Base-by-base conservation (phyloP, 1,139 yeast genomes). In the Hemisphaericaspora subhashii region DNA sequence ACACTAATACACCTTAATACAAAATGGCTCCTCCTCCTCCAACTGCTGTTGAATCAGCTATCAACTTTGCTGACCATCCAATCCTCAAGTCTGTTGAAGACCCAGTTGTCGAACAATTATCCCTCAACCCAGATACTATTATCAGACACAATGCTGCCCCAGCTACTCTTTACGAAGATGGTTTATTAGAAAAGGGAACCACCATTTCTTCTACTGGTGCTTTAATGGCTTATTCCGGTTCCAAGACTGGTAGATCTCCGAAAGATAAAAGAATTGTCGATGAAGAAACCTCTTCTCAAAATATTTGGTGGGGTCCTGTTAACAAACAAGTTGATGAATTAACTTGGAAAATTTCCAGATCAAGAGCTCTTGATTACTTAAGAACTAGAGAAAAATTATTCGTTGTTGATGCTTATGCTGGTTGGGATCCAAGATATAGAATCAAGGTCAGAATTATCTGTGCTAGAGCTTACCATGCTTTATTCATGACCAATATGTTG, bases 221-320 rank as follows among this genome's bases (percentile, higher is more conserved):
- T 40, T 76, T 92, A 52, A 85, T 92, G 70, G 98, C 98, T 41
- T 89, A 83, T 70, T 88, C 97, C 22, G 98, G 98, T 61, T 75
- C 80, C 55, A 92, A 92, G 74, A 92, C 98, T 42, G 98, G 98
- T 56, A 86, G 98, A 70, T 92, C 98, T 32, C 98, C 98, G 63
- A 86, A 85, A 74, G 98, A 92, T 71, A 92, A 92, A 69, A 88
- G 98, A 73, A 87, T 92, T 66, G 98, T 92, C 50, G 97, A 90
- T 55, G 98, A 92, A 72, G 85, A 79, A 53, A 75, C 94, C 39
- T 89, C 97, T 30, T 67, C 78, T 42, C 79, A 86, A 47, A 74
- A 90, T 61, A 81, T 92, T 55, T 92, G 98, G 98, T 92, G 98
- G 98, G 98, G 98, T 22, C 98, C 98, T 8, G 98, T 92, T 55